Conservation (phyloP, 345 rosid species). For the Euphorbia lathyris region DNA sequence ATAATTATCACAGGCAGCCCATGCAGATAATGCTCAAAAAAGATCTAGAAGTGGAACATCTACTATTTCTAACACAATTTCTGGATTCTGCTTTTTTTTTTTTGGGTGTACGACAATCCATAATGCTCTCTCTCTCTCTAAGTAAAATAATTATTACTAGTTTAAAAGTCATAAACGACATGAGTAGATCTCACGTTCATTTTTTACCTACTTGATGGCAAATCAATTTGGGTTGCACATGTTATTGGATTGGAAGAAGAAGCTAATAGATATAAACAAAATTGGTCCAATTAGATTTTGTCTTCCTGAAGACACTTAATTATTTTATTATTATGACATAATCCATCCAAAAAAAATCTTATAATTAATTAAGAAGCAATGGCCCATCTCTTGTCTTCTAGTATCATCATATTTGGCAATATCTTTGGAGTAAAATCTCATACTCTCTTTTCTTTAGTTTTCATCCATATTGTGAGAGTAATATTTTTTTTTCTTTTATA, state of each 20-base stretch:
- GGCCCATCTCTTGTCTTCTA: background rate
- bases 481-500: too few relatives aligned
- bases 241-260: background rate
- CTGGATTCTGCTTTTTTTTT: slow-evolving; percentile 18
- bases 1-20: slow-evolving; percentile 9
- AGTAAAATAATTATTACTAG: background rate
- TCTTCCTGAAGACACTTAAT: slow-evolving; percentile 3
- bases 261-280: background rate
- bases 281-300: background rate
- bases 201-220: background rate
- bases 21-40: background rate
- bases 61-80: background rate
- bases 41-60: slow-evolving; percentile 2
- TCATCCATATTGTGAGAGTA: background rate
- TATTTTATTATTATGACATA: background rate
- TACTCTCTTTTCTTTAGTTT: background rate
- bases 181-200: slow-evolving; percentile 5
- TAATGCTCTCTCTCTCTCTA: background rate
- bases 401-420: background rate
- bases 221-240: slow-evolving; percentile 11
- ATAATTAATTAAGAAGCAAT: background rate
- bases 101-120: slow-evolving; percentile 6
- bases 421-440: background rate
- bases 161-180: background rate
- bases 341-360: background rate